These are phyloP conservation scores for Oryza brachyantha DNA, from an alignment of 176 grass and related monocot genomes.

Conservation along the genomic window DNA sequence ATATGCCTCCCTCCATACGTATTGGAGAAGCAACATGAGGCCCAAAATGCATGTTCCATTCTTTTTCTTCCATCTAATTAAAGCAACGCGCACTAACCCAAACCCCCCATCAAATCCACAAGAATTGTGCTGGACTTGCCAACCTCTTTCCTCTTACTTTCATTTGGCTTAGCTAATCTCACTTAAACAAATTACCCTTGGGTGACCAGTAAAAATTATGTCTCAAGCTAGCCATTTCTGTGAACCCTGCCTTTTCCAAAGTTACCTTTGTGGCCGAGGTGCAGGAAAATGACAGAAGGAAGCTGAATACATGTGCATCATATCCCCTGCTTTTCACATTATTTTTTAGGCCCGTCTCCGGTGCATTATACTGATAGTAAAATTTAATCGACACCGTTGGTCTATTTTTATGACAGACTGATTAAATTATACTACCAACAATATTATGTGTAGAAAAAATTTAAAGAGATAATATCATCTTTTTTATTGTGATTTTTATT, in stretches of 20 bases:
- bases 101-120: background rate
- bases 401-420: no score
- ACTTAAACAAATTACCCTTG: background rate
- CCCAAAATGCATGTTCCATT: background rate
- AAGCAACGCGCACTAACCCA: conserved; percentile 32
- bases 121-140: background rate
- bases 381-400: no score
- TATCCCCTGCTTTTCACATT: background rate
- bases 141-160: background rate
- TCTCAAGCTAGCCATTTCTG: background rate
- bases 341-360: no score
- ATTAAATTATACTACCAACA: no score
- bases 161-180: background rate
- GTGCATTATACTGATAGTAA: no score
- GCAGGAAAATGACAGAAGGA: conserved; percentile 15
- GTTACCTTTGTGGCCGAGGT: background rate
- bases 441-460: no score
- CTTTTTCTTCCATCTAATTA: conserved; percentile 7
- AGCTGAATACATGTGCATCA: background rate
- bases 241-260: background rate
- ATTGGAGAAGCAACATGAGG: conserved; percentile 30
- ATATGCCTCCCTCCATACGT: background rate
- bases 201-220: no score
- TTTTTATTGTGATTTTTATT: no score
- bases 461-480: no score